Evolutionary conservation across 1,284 basidiomycete genomes (phyloP).

Genomic region (Rhodotorula sp.): DNA sequence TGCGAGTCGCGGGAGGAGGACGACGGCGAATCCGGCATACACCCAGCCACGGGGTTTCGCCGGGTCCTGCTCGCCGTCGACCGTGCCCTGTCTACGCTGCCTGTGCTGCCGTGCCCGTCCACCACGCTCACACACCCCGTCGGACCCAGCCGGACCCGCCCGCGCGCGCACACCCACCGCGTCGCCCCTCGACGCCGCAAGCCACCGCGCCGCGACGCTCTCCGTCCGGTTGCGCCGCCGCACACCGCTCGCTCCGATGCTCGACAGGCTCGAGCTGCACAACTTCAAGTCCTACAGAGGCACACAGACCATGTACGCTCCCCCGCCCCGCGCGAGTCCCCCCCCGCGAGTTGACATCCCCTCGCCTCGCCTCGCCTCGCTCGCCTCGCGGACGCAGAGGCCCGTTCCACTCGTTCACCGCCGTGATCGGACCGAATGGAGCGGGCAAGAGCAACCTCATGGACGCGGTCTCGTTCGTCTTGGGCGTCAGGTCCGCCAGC

Average conservation of each 20-base stretch:
- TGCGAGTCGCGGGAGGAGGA: no score
- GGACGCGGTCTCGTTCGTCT: conserved; percentile 99
- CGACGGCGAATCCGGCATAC: no score
- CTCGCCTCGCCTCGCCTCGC: conserved; percentile 1
- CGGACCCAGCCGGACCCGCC: no score
- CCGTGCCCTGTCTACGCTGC: no score
- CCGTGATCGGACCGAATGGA: conserved; percentile 97
- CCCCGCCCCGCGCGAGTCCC: background rate
- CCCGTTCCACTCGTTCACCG: conserved; percentile 89
- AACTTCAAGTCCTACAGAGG: conserved; percentile 77
- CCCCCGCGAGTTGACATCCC: conserved; percentile 5
- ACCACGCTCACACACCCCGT: no score
- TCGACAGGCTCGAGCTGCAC: conserved; percentile 66
- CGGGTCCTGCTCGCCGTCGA: no score
- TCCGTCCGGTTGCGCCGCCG: no score
- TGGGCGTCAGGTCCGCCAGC: conserved; percentile 91
- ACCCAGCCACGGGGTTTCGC: no score
- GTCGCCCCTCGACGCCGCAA: background rate
- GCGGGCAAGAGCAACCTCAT: conserved; percentile 98
- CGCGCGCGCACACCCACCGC: no score
- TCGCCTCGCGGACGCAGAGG: conserved; percentile 78
- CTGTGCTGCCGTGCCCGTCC: no score
- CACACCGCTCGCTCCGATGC: conserved; percentile 4
- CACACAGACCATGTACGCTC: conserved; percentile 37
- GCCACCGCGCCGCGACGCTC: background rate